Base-by-base conservation (phyloP, 768 basidiomycete genomes). In the Termitomyces sp. region DNA sequence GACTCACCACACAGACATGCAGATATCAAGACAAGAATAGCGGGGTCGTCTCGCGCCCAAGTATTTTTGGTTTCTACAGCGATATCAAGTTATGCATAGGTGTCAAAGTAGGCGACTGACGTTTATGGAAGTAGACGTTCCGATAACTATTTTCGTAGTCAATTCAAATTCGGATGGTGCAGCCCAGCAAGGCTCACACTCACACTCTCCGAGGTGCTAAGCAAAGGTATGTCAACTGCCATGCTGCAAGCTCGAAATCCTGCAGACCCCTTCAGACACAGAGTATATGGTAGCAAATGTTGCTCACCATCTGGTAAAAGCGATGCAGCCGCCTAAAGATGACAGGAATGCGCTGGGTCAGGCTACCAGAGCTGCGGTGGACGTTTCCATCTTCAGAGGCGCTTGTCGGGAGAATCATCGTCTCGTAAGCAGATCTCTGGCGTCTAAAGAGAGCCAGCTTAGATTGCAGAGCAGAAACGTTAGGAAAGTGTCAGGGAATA, bases 81-180 rank as follows among this genome's bases (percentile, higher is more conserved):
- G 35, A 50, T 14, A 31, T 57, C 41, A 54, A 40, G n/a, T 11
- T n/a, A 23, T 5, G 21, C 11, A 47, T 47, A 23, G 34, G 19
- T 16, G 25, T 40, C 5, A 12, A 32, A 49, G 27, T 14, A 35
- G 21, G 23, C 16, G 23, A 72, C 87, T 66, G 68, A 95, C 95
- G 92, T 74, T 95, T 95, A 74, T 97, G 95, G 68, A 95, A 97
- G 70, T 98, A 98, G 7, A 97, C 95, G 73, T 98, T 96, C 49
- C 94, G 87, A 72, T 97, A 95, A 17, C 91, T 93, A 29, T 44
- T 19, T 48, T 53, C 47, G 53, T 9, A n/a, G 62, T 67, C 61
- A 72, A 54, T 41, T 53, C 34, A 44, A 10, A 31, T 21, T 47
- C 10, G 25, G 21, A 50, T 10, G 31, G 34, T 21, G 35, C 41